phyloP scores from a whole-genome alignment of 371 early-diverging fungal species.

The Chytridiales sp. region DNA sequence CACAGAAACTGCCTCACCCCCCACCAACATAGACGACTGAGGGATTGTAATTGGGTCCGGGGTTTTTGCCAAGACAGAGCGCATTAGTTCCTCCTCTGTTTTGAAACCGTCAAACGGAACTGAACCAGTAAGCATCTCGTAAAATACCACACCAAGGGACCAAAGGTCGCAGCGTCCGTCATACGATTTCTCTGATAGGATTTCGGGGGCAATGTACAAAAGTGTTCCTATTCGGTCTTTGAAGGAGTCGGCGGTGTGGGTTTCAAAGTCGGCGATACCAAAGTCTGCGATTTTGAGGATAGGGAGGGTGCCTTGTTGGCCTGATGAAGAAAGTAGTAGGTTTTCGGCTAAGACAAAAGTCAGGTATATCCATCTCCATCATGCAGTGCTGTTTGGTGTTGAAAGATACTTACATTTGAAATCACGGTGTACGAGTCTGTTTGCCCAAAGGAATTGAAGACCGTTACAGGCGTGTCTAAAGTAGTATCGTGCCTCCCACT shows the following conservation, averaged over 20 bases:
- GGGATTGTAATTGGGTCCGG: slow-evolving; percentile 25
- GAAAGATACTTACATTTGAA: slow-evolving; percentile 22
- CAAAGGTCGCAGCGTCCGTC: slow-evolving; percentile 24
- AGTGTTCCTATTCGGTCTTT: slow-evolving; percentile 22
- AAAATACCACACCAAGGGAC: slow-evolving; percentile 26
- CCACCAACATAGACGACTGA: not conserved
- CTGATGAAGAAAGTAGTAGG: slow-evolving; percentile 16
- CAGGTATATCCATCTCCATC: not conserved
- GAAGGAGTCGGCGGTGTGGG: not conserved
- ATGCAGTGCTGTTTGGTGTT: no score
- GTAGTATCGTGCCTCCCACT: slow-evolving; percentile 22
- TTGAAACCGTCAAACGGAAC: slow-evolving; percentile 19
- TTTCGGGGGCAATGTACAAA: slow-evolving; percentile 27
- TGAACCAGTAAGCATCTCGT: slow-evolving; percentile 9
- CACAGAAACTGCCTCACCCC: slow-evolving; percentile 3
- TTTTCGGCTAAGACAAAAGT: slow-evolving; percentile 20
- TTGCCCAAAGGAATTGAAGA: slow-evolving; percentile 13
- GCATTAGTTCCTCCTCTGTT: slow-evolving; percentile 13
- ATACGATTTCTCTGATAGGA: slow-evolving; percentile 11
- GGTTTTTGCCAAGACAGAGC: slow-evolving; percentile 3
- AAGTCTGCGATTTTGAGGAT: slow-evolving; percentile 35
- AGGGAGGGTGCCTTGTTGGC: not conserved
- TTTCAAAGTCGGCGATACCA: slow-evolving; percentile 23
- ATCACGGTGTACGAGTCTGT: slow-evolving; percentile 26
- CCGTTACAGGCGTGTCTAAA: slow-evolving; percentile 25